phyloP scores from a whole-genome alignment of 768 basidiomycete genomes.

The Suillus luteus region DNA sequence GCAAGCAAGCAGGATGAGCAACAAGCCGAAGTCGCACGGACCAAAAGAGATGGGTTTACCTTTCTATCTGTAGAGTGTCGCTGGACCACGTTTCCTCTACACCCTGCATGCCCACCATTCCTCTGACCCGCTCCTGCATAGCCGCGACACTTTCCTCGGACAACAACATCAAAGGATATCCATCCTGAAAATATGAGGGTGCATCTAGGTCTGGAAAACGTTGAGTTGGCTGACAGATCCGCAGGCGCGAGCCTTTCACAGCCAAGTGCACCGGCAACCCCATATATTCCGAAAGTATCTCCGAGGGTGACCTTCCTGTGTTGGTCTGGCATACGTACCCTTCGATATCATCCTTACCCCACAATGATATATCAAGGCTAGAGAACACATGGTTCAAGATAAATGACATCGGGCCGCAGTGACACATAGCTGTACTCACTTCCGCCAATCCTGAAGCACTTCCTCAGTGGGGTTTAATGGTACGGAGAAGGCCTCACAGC shows the following conservation, averaged over 20 bases:
- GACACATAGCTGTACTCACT: conserved; percentile 42
- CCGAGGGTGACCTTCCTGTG: conserved; percentile 47
- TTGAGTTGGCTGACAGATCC: conserved; percentile 50
- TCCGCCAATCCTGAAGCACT: conserved; percentile 52
- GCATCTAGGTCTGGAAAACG: conserved; percentile 61
- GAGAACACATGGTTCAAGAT: conserved; percentile 8
- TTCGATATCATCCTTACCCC: conserved; percentile 51
- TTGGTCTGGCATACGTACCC: conserved; percentile 63
- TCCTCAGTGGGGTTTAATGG: conserved; percentile 58
- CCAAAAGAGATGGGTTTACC: conserved; percentile 40
- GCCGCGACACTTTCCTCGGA: conserved; percentile 65
- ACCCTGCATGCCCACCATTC: conserved; percentile 49
- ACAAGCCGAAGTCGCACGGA: conserved; percentile 10
- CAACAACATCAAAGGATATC: conserved; percentile 67
- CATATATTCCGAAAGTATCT: conserved; percentile 61
- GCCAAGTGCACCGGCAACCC: conserved; percentile 61
- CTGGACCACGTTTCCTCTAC: conserved; percentile 54
- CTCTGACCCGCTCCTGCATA: conserved; percentile 50
- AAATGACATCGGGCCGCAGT: not conserved
- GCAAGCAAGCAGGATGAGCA: conserved; percentile 12
- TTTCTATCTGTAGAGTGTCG: conserved; percentile 54
- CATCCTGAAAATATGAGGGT: conserved; percentile 65
- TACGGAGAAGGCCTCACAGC: conserved; percentile 56
- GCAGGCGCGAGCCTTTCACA: conserved; percentile 63
- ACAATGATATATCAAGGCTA: conserved; percentile 59